A percentile compares a stretch with the other conserved stretches of the same genome.
phyloP scores from a whole-genome alignment of 2,329 filamentous ascomycete species.

The Exophiala viscosa region DNA sequence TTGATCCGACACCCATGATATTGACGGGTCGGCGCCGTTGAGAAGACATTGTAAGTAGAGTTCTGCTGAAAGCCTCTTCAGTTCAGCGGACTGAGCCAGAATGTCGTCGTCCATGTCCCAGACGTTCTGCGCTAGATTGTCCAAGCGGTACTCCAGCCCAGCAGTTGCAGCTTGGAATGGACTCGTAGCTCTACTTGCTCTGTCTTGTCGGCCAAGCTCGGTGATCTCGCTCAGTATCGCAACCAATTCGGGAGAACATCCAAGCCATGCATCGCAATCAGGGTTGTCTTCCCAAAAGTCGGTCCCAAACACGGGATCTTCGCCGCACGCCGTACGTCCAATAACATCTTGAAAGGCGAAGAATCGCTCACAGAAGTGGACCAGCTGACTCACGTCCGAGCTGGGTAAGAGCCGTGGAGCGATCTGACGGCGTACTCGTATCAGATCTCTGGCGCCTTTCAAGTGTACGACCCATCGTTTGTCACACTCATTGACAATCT shows the following conservation, averaged over 20 bases:
- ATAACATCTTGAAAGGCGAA: conserved; percentile 53
- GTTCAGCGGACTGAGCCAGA: conserved; percentile 38
- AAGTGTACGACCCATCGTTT: conserved; percentile 48
- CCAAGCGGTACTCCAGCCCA: conserved; percentile 35
- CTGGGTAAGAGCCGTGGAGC: background rate
- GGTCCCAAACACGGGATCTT: conserved; percentile 45
- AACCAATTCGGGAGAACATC: conserved; percentile 47
- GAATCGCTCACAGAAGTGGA: conserved; percentile 38
- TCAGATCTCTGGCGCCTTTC: conserved; percentile 46
- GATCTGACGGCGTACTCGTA: conserved; percentile 38
- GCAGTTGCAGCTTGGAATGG: conserved; percentile 35
- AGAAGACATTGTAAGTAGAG: conserved; percentile 48
- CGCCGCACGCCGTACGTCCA: conserved; percentile 49
- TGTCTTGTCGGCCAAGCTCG: conserved; percentile 39
- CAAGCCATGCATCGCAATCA: conserved; percentile 46
- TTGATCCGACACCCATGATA: conserved; percentile 25
- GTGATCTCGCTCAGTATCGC: conserved; percentile 47
- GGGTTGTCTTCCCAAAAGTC: conserved; percentile 46
- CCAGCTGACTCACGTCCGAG: background rate
- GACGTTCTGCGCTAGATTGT: conserved; percentile 35
- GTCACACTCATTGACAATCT: conserved; percentile 45
- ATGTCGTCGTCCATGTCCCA: conserved; percentile 33
- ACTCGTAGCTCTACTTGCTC: background rate
- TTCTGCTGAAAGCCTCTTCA: conserved; percentile 42
- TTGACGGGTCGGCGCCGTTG: conserved; percentile 41